These are phyloP conservation scores for Rhizopus delemar DNA, from an alignment of 371 early-diverging fungal genomes.

Conservation along the genomic window DNA sequence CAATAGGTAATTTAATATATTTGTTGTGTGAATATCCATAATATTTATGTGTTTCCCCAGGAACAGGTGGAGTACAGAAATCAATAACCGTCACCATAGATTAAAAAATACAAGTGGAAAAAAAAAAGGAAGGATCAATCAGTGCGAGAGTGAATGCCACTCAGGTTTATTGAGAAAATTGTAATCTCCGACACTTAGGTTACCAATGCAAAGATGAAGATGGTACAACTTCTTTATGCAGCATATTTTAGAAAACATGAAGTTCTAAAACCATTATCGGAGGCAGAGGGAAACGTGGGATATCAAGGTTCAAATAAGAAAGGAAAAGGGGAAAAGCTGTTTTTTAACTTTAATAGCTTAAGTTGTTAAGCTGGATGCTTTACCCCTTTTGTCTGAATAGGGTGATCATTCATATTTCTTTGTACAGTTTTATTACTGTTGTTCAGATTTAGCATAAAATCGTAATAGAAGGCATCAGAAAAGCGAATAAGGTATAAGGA, in stretches of 20 bases:
- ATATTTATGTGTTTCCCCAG: slow-evolving; percentile 65
- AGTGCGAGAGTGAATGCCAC: too few relatives aligned
- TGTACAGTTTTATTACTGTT: too few relatives aligned
- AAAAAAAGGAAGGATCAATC: background rate
- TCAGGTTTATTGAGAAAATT: too few relatives aligned
- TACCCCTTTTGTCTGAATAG: too few relatives aligned
- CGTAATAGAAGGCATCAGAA: too few relatives aligned
- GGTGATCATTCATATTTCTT: too few relatives aligned
- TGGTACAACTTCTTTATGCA: slow-evolving; percentile 86
- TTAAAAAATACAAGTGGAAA: background rate
- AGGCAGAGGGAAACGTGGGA: slow-evolving; percentile 76
- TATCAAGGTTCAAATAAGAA: slow-evolving; percentile 74
- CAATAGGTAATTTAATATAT: slow-evolving; percentile 52
- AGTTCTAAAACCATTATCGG: slow-evolving; percentile 65
- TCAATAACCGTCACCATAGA: slow-evolving; percentile 33
- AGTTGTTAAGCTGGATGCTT: slow-evolving; percentile 78
- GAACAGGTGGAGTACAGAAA: slow-evolving; percentile 67
- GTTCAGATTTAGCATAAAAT: too few relatives aligned
- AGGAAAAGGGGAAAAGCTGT: background rate
- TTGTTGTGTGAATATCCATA: slow-evolving; percentile 66
- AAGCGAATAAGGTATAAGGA: too few relatives aligned
- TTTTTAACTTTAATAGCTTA: slow-evolving; percentile 15
- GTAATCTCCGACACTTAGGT: too few relatives aligned
- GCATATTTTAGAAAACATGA: slow-evolving; percentile 84
- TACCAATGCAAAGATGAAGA: slow-evolving; percentile 75